phyloP scores from a whole-genome alignment of 139 green algal species.

The Micromonas commoda region DNA sequence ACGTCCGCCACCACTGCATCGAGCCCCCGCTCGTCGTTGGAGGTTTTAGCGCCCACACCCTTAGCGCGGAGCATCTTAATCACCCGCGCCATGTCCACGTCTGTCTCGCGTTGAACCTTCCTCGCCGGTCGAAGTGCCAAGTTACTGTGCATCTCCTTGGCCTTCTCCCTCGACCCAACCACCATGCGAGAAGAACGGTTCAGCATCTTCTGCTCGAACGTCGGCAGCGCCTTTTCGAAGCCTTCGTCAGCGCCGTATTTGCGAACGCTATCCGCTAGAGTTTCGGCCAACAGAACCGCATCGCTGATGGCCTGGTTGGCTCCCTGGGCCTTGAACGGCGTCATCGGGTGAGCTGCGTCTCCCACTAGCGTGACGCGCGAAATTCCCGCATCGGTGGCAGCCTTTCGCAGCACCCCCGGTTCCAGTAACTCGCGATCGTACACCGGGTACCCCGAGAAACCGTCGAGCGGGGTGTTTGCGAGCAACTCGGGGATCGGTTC shows the following conservation, averaged over 20 bases:
- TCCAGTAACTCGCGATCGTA: conserved; percentile 39
- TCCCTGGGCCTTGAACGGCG: conserved; percentile 37
- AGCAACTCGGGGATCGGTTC: conserved; percentile 34
- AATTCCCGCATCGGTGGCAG: background rate
- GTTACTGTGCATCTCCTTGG: conserved; percentile 37
- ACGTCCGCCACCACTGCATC: conserved; percentile 30
- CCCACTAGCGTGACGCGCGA: conserved; percentile 32
- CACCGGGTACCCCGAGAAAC: conserved; percentile 36
- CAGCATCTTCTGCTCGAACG: conserved; percentile 39
- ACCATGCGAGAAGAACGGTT: conserved; percentile 23
- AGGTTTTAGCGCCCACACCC: conserved; percentile 16
- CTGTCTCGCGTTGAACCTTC: conserved; percentile 33
- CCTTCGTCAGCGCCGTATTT: conserved; percentile 11
- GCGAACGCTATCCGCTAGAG: conserved; percentile 17
- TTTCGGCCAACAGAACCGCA: conserved; percentile 31
- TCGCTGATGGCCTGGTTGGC: conserved; percentile 37
- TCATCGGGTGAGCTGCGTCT: conserved; percentile 40
- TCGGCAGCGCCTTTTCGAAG: conserved; percentile 31
- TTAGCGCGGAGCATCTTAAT: conserved; percentile 13
- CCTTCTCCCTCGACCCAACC: conserved; percentile 31
- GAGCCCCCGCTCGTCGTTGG: conserved; percentile 13
- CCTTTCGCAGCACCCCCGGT: conserved; percentile 11
- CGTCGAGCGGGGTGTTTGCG: conserved; percentile 17
- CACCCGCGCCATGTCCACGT: conserved; percentile 21
- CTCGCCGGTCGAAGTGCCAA: conserved; percentile 32